phyloP scores from a whole-genome alignment of 176 grass and related monocot genomes.

The Puya raimondii region DNA sequence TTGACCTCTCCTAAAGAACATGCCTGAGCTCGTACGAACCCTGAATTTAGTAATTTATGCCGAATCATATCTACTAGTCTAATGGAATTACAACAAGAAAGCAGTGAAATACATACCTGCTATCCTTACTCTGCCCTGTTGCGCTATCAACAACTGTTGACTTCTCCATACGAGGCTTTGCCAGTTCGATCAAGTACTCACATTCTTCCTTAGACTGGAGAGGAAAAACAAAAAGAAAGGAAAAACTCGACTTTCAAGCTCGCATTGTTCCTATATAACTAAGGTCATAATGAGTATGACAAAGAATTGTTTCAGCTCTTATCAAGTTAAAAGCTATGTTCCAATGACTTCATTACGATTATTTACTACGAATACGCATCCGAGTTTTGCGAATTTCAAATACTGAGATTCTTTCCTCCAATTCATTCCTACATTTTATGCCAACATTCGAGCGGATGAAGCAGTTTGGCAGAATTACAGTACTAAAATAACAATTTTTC shows the following conservation, averaged over 20 bases:
- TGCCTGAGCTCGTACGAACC: constrained; percentile 90
- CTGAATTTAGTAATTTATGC: constrained; percentile 22
- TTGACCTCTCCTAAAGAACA: constrained; percentile 88
- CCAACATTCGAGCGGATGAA: too few species aligned
- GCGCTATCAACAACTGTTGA: constrained; percentile 84
- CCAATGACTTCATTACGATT: not conserved
- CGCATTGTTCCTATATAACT: constrained; percentile 7
- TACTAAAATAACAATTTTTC: too few species aligned
- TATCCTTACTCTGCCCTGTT: constrained; percentile 80
- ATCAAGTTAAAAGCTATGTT: too few species aligned
- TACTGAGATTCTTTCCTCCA: too few species aligned
- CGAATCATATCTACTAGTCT: not conserved
- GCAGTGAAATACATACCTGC: constrained; percentile 50
- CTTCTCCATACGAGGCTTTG: constrained; percentile 82
- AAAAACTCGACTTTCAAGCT: not conserved
- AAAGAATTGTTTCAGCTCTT: not conserved
- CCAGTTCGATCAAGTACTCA: constrained; percentile 71
- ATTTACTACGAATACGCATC: not conserved
- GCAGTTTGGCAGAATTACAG: too few species aligned
- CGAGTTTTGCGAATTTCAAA: too few species aligned
- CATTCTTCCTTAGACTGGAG: constrained; percentile 95
- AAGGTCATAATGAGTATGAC: not conserved
- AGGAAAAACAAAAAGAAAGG: constrained; percentile 10
- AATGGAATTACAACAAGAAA: not conserved
- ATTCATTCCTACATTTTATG: too few species aligned